phyloP scores from a whole-genome alignment of 257 asterid genomes.

The Capsicum chinense region DNA sequence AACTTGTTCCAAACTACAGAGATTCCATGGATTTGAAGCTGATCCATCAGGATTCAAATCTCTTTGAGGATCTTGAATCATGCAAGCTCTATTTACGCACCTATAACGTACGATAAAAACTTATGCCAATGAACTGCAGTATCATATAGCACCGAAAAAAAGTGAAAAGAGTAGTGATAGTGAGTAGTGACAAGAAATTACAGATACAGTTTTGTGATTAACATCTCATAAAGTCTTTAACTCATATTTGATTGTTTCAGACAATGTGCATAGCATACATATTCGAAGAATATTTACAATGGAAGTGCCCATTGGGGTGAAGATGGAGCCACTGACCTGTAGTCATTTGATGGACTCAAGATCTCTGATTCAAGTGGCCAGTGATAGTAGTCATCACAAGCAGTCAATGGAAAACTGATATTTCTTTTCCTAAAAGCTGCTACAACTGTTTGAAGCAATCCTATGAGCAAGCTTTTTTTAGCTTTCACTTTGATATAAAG shows the following conservation, averaged over 20 bases:
- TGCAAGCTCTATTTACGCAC: slow-evolving; percentile 33
- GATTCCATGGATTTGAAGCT: slow-evolving; percentile 15
- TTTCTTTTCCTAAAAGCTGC: slow-evolving; percentile 35
- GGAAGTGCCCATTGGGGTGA: not conserved
- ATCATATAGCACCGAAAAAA: not conserved
- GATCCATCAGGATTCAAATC: slow-evolving; percentile 38
- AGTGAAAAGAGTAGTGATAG: not conserved
- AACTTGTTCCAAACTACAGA: slow-evolving; percentile 34
- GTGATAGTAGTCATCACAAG: slow-evolving; percentile 22
- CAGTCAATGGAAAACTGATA: not conserved
- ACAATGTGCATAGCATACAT: not conserved
- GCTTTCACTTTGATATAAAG: slow-evolving; percentile 29
- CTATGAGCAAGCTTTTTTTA: slow-evolving; percentile 2
- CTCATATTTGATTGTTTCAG: not conserved
- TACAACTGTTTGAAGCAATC: slow-evolving; percentile 36
- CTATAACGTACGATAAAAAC: slow-evolving; percentile 5
- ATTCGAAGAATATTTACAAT: not conserved
- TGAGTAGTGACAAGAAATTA: not conserved
- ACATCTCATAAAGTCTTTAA: not conserved
- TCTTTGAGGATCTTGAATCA: slow-evolving; percentile 30
- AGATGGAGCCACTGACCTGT: slow-evolving; percentile 13
- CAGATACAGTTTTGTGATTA: not conserved
- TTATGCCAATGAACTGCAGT: not conserved
- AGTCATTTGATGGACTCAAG: slow-evolving; percentile 27
- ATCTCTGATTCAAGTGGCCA: not conserved